These are phyloP conservation scores for Niebla homalea DNA, from an alignment of 495 filamentous ascomycete species.

Conservation along the genomic window DNA sequence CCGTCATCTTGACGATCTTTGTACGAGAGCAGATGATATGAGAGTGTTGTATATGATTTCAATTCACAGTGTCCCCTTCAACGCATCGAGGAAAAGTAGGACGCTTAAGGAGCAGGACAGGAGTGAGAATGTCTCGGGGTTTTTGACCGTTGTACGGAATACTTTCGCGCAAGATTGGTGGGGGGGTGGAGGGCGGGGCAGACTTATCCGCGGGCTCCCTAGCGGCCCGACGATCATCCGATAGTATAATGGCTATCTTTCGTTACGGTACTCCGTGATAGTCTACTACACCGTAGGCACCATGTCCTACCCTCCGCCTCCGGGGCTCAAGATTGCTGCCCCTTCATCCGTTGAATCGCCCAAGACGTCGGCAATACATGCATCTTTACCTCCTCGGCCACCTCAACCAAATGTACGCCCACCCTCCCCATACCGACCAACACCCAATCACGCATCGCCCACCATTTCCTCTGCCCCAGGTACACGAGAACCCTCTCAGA, in stretches of 20 bases:
- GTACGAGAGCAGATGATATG: slow-evolving; percentile 3
- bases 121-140: slow-evolving; percentile 13
- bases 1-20: slow-evolving; percentile 27
- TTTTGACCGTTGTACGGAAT: no score
- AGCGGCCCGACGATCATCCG: not conserved
- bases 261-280: no score
- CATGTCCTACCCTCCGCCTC: slow-evolving; percentile 90
- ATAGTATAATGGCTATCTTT: no score
- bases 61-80: slow-evolving; percentile 10
- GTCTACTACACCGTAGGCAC: slow-evolving; percentile 41
- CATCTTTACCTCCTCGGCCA: slow-evolving; percentile 73
- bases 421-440: slow-evolving; percentile 43
- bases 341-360: slow-evolving; percentile 14
- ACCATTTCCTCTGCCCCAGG: slow-evolving; percentile 28
- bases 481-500: slow-evolving; percentile 17
- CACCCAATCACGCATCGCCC: slow-evolving; percentile 30
- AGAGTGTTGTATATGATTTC: not conserved
- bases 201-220: not conserved
- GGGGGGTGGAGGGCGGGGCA: no score
- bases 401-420: slow-evolving; percentile 47
- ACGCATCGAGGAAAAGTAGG: slow-evolving; percentile 22
- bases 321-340: slow-evolving; percentile 52
- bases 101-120: slow-evolving; percentile 20
- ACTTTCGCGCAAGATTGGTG: no score
- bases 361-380: slow-evolving; percentile 36